These are phyloP conservation scores for Arbutus unedo DNA, from an alignment of 148 eudicot species.

Conservation along the genomic window DNA sequence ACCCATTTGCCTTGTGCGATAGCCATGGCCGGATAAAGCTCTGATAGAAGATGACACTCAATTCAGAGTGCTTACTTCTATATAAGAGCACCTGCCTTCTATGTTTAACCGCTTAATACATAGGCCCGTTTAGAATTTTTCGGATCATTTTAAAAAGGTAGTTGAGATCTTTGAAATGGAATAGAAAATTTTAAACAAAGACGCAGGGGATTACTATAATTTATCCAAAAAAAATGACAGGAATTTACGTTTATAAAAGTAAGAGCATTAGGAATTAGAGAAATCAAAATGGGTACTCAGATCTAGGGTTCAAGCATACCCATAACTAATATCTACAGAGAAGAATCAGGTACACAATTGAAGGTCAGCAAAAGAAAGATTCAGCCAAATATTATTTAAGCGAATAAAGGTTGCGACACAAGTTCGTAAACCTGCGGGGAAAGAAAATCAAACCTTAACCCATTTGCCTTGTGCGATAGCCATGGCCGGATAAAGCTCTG, in stretches of 20 bases:
- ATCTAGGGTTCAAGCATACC: neutral
- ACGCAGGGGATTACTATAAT: no score
- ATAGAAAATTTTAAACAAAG: no score
- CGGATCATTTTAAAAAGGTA: no score
- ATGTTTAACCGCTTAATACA: neutral
- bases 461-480: conserved; percentile 37
- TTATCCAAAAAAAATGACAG: no score
- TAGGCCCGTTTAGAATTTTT: no score
- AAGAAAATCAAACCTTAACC: conserved; percentile 33
- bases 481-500: conserved; percentile 17
- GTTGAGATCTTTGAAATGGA: no score
- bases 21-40: conserved; percentile 22
- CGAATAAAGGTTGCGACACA: neutral
- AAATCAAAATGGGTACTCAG: neutral
- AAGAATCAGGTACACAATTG: neutral
- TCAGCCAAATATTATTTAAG: neutral
- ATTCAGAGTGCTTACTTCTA: neutral
- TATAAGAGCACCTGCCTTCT: neutral
- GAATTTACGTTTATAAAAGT: neutral
- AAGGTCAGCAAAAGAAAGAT: neutral
- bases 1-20: conserved; percentile 39
- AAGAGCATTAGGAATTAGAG: neutral
- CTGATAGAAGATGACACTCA: neutral
- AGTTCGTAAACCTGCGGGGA: neutral
- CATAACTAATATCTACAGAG: neutral